A percentile compares a stretch with the other conserved stretches of the same genome.
These are phyloP conservation scores for Fragaria iinumae DNA, from an alignment of 306 rosid genomes.

Conservation along the genomic window DNA sequence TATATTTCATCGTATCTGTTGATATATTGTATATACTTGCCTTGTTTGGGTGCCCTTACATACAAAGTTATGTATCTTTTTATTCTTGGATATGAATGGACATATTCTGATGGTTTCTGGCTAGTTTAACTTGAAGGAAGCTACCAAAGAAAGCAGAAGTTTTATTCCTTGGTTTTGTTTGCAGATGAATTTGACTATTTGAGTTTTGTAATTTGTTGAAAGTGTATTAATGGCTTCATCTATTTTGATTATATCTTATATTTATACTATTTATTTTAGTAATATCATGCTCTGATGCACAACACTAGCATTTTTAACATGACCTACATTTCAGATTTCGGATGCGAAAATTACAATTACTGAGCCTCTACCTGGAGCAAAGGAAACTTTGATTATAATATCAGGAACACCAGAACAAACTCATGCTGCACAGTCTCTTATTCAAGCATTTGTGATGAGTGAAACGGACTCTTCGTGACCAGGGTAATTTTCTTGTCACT, in stretches of 20 bases:
- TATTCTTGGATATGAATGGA: neutral
- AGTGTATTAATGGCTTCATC: neutral
- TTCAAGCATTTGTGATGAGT: slow-evolving; percentile 94
- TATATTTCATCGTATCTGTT: neutral
- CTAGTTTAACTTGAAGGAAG: neutral
- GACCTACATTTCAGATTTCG: slow-evolving; percentile 62
- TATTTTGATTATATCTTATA: neutral
- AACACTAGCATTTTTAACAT: slow-evolving; percentile 25
- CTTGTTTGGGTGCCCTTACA: neutral
- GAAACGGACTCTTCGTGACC: slow-evolving; percentile 80
- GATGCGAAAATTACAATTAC: slow-evolving; percentile 84
- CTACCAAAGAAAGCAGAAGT: neutral
- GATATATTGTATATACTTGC: neutral
- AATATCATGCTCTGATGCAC: neutral
- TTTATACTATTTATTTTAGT: neutral
- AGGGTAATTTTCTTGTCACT: slow-evolving; percentile 37
- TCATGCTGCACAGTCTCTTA: slow-evolving; percentile 97
- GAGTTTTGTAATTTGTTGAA: neutral
- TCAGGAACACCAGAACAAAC: slow-evolving; percentile 98
- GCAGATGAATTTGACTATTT: neutral
- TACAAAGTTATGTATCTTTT: neutral
- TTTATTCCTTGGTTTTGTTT: neutral
- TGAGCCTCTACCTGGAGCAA: slow-evolving; percentile 85
- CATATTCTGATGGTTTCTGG: neutral
- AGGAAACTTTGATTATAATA: slow-evolving; percentile 80